These are phyloP conservation scores for Penicillium desertorum DNA, from an alignment of 495 filamentous ascomycete species.

Conservation along the genomic window DNA sequence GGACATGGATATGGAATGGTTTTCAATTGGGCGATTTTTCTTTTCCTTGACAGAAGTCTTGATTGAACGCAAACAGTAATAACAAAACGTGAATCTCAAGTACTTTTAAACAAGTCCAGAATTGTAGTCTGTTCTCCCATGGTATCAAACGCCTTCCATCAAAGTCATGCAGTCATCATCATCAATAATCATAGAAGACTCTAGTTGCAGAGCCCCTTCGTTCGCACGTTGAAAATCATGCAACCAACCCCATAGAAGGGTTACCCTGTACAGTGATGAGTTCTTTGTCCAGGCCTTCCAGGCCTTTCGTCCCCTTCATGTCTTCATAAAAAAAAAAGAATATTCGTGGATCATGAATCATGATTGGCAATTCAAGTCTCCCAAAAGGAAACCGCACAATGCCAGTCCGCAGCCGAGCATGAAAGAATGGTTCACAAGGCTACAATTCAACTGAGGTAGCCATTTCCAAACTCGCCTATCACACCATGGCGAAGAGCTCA, in stretches of 20 bases:
- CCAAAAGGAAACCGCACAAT: neutral
- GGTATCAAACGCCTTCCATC: slow-evolving; percentile 6
- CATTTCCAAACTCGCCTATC: neutral
- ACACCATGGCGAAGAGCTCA: slow-evolving; percentile 12
- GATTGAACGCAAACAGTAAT: neutral
- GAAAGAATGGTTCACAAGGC: neutral
- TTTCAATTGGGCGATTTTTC: neutral
- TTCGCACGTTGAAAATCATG: neutral
- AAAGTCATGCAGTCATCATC: slow-evolving; percentile 14
- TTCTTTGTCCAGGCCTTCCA: neutral
- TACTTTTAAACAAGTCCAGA: neutral
- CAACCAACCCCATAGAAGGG: neutral
- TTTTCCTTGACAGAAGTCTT: neutral
- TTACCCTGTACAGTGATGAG: neutral
- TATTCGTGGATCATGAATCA: neutral
- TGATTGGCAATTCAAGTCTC: neutral
- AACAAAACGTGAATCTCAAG: slow-evolving; percentile 8
- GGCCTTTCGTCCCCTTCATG: neutral
- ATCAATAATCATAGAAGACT: slow-evolving; percentile 16
- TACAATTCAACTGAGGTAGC: neutral
- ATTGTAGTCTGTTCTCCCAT: slow-evolving; percentile 4
- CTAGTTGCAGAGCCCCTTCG: slow-evolving; percentile 4
- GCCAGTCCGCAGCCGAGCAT: neutral
- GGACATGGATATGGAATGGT: slow-evolving; percentile 1
- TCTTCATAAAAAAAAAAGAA: neutral